A percentile compares a stretch with the other conserved stretches of the same genome.
phyloP scores from a whole-genome alignment of 2,329 filamentous ascomycete genomes.

The Trichoderma sp. region DNA sequence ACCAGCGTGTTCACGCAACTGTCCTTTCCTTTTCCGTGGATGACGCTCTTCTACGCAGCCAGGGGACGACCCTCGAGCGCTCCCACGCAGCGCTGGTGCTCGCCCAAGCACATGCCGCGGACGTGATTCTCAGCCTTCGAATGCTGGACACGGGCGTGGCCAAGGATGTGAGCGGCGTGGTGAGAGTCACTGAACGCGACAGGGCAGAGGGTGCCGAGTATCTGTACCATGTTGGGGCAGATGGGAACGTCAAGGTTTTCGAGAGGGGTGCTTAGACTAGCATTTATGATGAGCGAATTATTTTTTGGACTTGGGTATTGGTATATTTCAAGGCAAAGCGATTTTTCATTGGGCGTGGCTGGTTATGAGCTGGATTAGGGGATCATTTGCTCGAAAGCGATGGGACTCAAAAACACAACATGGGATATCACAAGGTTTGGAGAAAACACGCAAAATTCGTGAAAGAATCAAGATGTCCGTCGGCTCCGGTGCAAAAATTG shows the following conservation, averaged over 20 bases:
- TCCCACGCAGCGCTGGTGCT: constrained; percentile 72
- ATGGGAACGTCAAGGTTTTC: constrained; percentile 81
- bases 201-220: constrained; percentile 61
- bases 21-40: constrained; percentile 73
- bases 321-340: not conserved
- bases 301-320: not conserved
- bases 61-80: constrained; percentile 66
- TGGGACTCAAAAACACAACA: not conserved
- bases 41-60: constrained; percentile 64
- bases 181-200: constrained; percentile 69
- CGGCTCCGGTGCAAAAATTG: constrained; percentile 34
- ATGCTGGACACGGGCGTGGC: constrained; percentile 86
- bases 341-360: not conserved
- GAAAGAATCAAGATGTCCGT: constrained; percentile 40
- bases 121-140: constrained; percentile 70
- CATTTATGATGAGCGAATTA: not conserved
- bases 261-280: constrained; percentile 61
- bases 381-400: not conserved
- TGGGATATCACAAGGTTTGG: not conserved
- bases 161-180: constrained; percentile 84
- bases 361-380: not conserved
- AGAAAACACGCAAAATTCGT: constrained; percentile 25
- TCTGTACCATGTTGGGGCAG: constrained; percentile 77
- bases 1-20: constrained; percentile 63
- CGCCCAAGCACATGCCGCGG: constrained; percentile 72